A percentile compares a stretch with the other conserved stretches of the same genome.
These are phyloP conservation scores for Fagopyrum esculentum DNA, from an alignment of 148 eudicot genomes.

Conservation along the genomic window DNA sequence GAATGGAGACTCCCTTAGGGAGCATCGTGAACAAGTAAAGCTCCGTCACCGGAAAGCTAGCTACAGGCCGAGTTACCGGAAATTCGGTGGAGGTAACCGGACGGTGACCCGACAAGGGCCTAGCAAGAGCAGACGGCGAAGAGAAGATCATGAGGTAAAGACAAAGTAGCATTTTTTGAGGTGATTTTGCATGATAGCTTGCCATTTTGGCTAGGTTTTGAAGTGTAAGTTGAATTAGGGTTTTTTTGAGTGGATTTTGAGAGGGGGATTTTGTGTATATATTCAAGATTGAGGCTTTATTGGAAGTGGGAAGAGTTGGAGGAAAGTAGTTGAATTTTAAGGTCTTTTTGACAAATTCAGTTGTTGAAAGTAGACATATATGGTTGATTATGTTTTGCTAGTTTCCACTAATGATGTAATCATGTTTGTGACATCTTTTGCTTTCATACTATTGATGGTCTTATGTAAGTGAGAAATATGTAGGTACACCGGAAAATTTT, in stretches of 20 bases:
- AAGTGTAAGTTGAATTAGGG: background rate
- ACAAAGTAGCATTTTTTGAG: background rate
- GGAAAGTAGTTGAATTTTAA: background rate
- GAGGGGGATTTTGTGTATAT: background rate
- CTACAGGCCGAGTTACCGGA: background rate
- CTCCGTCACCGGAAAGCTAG: background rate
- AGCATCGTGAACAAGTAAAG: background rate
- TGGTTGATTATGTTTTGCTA: background rate
- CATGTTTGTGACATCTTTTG: background rate
- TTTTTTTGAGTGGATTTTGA: background rate
- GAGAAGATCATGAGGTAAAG: background rate
- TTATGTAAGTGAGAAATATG: too few species aligned
- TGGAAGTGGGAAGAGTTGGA: constrained; percentile 3
- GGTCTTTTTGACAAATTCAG: background rate
- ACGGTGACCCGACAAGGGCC: background rate
- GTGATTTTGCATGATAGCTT: background rate
- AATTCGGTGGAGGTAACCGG: background rate
- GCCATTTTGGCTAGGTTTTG: background rate
- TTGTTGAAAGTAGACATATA: background rate
- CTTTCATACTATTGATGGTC: background rate
- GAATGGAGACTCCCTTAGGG: background rate
- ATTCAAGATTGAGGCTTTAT: background rate
- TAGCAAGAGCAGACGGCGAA: background rate
- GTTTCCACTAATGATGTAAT: background rate
- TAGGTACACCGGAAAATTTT: too few species aligned